phyloP scores from a whole-genome alignment of 2,329 filamentous ascomycete genomes.

The Fusarium fracticaudum region DNA sequence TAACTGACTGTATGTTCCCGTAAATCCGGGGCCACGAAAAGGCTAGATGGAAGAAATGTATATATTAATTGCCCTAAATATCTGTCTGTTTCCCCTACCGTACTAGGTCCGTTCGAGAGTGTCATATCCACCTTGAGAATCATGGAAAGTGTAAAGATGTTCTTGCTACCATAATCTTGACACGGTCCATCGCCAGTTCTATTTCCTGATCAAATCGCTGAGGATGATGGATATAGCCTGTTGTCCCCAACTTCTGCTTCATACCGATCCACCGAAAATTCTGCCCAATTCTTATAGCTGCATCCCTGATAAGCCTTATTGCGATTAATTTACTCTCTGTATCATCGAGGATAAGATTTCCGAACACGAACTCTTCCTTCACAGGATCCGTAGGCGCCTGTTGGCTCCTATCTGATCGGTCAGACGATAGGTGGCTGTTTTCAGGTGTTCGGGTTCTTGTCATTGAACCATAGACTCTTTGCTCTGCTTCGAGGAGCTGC shows the following conservation, averaged over 20 bases:
- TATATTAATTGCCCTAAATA: not conserved
- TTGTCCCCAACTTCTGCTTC: not conserved
- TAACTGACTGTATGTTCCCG: no score
- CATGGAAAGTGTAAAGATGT: not conserved
- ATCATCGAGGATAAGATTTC: not conserved
- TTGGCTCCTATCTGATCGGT: fast-evolving
- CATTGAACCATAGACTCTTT: not conserved
- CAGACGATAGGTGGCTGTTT: no score
- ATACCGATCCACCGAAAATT: not conserved
- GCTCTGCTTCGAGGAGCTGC: not conserved
- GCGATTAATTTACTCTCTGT: fast-evolving
- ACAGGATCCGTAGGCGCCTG: fast-evolving
- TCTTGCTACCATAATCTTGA: not conserved
- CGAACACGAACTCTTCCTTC: not conserved
- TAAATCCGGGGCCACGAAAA: no score
- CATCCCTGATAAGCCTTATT: not conserved
- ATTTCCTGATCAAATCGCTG: not conserved
- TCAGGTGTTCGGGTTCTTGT: not conserved
- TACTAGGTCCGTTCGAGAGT: no score
- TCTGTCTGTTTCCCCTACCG: fast-evolving
- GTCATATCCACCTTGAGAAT: no score
- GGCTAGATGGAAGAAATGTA: no score
- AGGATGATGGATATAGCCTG: not conserved
- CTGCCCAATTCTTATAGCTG: not conserved
- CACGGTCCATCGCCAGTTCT: not conserved